Evolutionary conservation across 495 filamentous ascomycete genomes (phyloP), one percentile per base, ranked within the genome.

Genomic region (Neurospora sp.): DNA sequence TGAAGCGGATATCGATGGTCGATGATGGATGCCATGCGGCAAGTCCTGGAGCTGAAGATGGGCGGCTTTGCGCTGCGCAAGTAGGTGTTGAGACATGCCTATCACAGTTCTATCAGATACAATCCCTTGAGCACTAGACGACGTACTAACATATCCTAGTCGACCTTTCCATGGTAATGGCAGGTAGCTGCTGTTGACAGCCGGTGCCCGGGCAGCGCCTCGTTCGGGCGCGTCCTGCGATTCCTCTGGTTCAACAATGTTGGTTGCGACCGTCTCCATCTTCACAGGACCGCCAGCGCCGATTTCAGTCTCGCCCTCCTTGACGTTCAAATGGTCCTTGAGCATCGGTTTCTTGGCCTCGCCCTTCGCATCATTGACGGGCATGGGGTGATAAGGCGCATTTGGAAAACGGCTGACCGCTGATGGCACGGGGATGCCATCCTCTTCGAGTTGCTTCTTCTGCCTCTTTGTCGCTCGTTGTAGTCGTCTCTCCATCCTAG

Each of bases 51-150:
- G 79, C 90, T 92, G 82, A 98, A 98, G 11, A 98, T 89, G 0
- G 95, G 90, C 18, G 93, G 93, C 74, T 92, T 95, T 0, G 93
- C 91, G 70, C 88, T 88, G 48, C 96, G 92, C 4, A 99, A 89
- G 80, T 99, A 98, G 0, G 94, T 98, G 80, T 95, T 95, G 31
- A 99, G 85, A 79, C 93, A 97, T 31, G 94, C 93, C 92, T 94
- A 71, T 7, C n/a, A 42, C 11, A 37, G 35, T 37, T 16, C 54
- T 66, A 14, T 66, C 5, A 66, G 54, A 35, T 66, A 4, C 10
- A 12, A 66, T 66, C 12, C 2, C 6, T 10, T 16, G 14, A 14
- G n/a, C 20, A 39, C 31, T 20, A 27, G 38, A 59, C 44, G 62
- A 40, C 70, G 69, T 44, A 84, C 90, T 85, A 79, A 96, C 94